phyloP scores from a whole-genome alignment of 257 asterid species.

The Solanum tarijense region DNA sequence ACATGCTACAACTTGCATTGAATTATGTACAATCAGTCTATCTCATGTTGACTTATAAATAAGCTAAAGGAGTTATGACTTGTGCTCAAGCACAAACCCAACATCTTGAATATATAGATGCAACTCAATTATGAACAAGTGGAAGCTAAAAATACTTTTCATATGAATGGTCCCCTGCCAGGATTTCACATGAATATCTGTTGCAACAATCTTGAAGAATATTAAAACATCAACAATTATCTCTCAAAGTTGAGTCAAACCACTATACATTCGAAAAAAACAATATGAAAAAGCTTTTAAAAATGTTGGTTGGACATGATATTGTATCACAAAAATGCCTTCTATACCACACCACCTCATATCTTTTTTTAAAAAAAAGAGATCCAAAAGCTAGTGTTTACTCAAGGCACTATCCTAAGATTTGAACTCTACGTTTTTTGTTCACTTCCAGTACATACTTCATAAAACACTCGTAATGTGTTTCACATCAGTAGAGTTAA shows the following conservation, averaged over 20 bases:
- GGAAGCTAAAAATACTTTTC: neutral
- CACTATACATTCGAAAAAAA: neutral
- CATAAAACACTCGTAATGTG: too few relatives aligned
- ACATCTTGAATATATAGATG: neutral
- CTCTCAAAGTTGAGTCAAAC: neutral
- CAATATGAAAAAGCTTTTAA: too few relatives aligned
- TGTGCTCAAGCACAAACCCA: neutral
- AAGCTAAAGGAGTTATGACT: neutral
- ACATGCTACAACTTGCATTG: neutral
- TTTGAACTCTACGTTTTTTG: too few relatives aligned
- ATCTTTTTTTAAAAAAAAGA: too few relatives aligned
- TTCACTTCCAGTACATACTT: too few relatives aligned
- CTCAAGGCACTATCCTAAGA: too few relatives aligned
- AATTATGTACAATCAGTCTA: neutral
- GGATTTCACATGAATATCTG: neutral
- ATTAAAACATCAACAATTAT: too few relatives aligned
- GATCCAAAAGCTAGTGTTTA: neutral
- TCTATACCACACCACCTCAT: neutral
- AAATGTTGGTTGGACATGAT: neutral
- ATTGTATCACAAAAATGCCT: too few relatives aligned
- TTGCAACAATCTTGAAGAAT: neutral
- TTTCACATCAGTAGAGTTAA: too few relatives aligned
- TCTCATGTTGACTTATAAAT: neutral
- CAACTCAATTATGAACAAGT: neutral
- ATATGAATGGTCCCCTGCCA: neutral